A percentile compares a stretch with the other conserved stretches of the same genome.
Conservation (phyloP, 2,329 filamentous ascomycete species). For the Colletotrichum melonis region DNA sequence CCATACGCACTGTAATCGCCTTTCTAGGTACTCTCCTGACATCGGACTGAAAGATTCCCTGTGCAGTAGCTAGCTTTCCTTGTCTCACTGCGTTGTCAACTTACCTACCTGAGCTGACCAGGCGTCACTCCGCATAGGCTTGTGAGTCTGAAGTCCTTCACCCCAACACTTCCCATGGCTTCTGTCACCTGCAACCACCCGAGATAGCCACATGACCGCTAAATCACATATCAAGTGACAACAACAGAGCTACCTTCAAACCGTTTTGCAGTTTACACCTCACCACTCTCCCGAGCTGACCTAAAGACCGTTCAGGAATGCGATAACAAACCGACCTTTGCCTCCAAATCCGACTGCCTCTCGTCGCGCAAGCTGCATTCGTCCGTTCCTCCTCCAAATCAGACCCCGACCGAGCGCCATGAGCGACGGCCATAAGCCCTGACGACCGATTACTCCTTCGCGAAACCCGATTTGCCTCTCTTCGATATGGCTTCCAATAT, state of each 20-base stretch:
- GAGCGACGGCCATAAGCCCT: slow-evolving; percentile 7
- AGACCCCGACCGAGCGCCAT: slow-evolving; percentile 4
- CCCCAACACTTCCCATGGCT: not conserved
- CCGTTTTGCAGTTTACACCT: not conserved
- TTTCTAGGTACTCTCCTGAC: not conserved
- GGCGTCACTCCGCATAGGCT: slow-evolving; percentile 3
- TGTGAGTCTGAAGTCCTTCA: not conserved
- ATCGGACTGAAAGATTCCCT: not conserved
- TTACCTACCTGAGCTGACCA: not conserved
- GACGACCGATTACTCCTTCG: not conserved
- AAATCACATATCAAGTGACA: slow-evolving; percentile 10
- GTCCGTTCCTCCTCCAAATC: not conserved
- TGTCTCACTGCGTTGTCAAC: not conserved
- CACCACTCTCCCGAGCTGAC: not conserved
- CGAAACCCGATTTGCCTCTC: not conserved
- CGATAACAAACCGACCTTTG: not conserved
- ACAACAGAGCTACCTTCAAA: not conserved
- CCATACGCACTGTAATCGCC: not conserved
- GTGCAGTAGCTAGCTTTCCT: not conserved
- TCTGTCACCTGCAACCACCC: slow-evolving; percentile 20
- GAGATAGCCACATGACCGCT: slow-evolving; percentile 8
- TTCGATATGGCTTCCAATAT: slow-evolving; percentile 58
- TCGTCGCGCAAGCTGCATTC: not conserved
- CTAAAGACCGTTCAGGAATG: not conserved
- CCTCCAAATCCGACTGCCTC: not conserved